Conservation (phyloP, 2,329 filamentous ascomycete genomes). For the Colletotrichum acutatum region DNA sequence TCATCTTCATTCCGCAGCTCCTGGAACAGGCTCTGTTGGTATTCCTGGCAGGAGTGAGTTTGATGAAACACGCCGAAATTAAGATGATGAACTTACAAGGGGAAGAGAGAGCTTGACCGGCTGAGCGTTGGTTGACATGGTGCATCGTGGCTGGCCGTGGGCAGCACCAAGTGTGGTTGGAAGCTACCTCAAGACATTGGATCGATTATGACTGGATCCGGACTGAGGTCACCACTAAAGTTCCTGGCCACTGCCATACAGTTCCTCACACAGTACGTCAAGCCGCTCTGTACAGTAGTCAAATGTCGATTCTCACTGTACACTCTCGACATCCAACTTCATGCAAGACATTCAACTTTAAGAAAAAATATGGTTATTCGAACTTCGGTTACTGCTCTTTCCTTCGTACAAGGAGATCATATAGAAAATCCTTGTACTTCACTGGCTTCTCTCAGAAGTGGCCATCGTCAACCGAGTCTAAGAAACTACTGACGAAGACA, state of each 20-base stretch:
- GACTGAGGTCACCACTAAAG: not conserved
- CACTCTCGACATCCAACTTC: not conserved
- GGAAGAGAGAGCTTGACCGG: constrained; percentile 86
- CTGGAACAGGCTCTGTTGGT: constrained; percentile 95
- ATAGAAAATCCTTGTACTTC: no score
- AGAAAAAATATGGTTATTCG: not conserved
- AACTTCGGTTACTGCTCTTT: not conserved
- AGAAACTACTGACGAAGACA: not conserved
- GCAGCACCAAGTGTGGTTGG: not conserved
- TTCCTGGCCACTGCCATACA: not conserved
- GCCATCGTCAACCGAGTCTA: not conserved
- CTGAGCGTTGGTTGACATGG: constrained; percentile 60
- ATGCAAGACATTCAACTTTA: not conserved
- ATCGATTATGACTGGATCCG: not conserved
- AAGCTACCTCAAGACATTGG: not conserved
- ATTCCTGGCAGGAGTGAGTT: constrained; percentile 65
- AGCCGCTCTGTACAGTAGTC: not conserved
- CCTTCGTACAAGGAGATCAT: not conserved
- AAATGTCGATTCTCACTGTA: not conserved
- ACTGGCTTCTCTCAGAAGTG: not conserved
- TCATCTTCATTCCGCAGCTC: constrained; percentile 92
- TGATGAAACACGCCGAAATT: constrained; percentile 30
- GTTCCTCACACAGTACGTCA: not conserved
- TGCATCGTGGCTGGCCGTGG: constrained; percentile 19
- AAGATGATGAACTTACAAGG: constrained; percentile 58